Conservation (phyloP, 1,284 basidiomycete genomes). For the Sporisorium reilianum region DNA sequence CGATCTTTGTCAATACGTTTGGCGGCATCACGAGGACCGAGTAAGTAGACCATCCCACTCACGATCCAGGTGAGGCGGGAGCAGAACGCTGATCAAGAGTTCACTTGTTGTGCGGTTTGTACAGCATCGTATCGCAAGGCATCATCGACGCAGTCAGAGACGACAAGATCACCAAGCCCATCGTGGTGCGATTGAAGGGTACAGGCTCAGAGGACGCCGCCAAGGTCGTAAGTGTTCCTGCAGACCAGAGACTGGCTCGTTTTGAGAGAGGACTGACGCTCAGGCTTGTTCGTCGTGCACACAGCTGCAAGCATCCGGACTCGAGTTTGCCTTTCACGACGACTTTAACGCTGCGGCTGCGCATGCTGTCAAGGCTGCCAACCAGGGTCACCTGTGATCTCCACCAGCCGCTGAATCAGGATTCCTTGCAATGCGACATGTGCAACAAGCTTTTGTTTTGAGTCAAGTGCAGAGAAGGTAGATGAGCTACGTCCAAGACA, state of each 20-base stretch:
- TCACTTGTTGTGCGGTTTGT: no score
- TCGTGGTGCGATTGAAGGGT: slow-evolving; percentile 56
- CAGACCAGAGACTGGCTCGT: not conserved
- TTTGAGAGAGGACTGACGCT: not conserved
- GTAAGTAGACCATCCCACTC: not conserved
- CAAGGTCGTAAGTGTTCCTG: slow-evolving; percentile 12
- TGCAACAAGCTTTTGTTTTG: no score
- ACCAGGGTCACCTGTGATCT: slow-evolving; percentile 40
- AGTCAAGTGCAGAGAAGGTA: no score
- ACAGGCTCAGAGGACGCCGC: slow-evolving; percentile 54
- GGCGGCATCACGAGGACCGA: slow-evolving; percentile 57
- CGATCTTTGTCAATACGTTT: slow-evolving; percentile 61
- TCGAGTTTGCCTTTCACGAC: slow-evolving; percentile 51
- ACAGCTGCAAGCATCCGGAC: slow-evolving; percentile 30
- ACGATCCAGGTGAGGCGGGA: not conserved
- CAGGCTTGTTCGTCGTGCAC: not conserved
- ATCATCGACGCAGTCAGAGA: slow-evolving; percentile 56
- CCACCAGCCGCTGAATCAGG: no score
- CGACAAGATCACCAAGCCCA: slow-evolving; percentile 53
- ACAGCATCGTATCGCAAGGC: slow-evolving; percentile 51
- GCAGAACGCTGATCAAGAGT: slow-evolving; percentile 8
- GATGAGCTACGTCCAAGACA: no score
- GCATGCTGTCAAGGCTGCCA: slow-evolving; percentile 51
- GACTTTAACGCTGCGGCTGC: slow-evolving; percentile 57
- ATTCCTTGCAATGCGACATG: no score